Evolutionary conservation across 805 yeast genomes (phyloP).

Genomic region (Candida parachauliodes): DNA sequence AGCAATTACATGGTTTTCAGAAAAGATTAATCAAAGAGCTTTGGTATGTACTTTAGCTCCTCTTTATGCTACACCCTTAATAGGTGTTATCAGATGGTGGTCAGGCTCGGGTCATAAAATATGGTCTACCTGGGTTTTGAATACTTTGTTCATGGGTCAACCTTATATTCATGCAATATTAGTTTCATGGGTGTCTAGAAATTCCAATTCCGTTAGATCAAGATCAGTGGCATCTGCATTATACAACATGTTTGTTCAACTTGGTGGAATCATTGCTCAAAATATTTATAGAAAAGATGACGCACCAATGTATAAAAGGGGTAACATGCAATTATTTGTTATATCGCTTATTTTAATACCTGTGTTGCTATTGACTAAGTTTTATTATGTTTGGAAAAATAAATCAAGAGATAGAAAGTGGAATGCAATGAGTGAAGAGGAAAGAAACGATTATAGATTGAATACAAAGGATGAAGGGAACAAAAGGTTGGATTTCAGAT

Average conservation of each 20-base stretch:
- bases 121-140: conserved; percentile 12
- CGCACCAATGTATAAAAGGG: conserved; percentile 56
- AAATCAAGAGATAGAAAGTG: conserved; percentile 44
- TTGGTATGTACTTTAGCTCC: conserved; percentile 10
- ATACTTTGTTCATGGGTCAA: conserved; percentile 24
- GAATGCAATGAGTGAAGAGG: conserved; percentile 46
- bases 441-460: conserved; percentile 44
- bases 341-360: conserved; percentile 29
- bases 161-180: conserved; percentile 24
- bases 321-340: conserved; percentile 45
- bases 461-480: conserved; percentile 53
- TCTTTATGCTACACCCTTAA: conserved; percentile 8
- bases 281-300: conserved; percentile 58
- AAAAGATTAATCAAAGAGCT: conserved; percentile 24
- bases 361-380: conserved; percentile 25
- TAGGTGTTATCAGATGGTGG: conserved; percentile 11
- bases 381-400: conserved; percentile 42
- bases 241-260: conserved; percentile 62
- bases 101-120: conserved; percentile 8
- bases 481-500: conserved; percentile 50
- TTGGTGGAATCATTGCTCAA: conserved; percentile 50
- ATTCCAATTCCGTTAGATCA: conserved; percentile 59
- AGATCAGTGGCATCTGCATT: conserved; percentile 65
- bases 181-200: conserved; percentile 53
- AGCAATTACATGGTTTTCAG: conserved; percentile 33